Evolutionary conservation across 2,329 filamentous ascomycete genomes (phyloP).

Genomic region (Phialocephala subalpina): DNA sequence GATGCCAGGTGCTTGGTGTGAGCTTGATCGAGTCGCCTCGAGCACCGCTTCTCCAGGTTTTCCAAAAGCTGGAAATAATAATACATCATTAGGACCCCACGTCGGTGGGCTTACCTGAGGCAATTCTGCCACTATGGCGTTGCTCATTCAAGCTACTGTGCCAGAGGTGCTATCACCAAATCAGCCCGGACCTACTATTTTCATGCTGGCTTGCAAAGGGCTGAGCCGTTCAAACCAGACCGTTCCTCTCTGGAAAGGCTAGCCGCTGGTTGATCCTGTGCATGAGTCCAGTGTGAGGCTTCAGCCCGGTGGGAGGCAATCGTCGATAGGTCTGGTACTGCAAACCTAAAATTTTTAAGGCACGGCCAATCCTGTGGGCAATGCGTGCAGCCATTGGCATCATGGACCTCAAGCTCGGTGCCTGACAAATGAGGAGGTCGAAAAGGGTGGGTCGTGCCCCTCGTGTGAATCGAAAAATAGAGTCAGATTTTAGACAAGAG

Average conservation of each 20-base stretch:
- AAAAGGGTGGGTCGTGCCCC: constrained; percentile 7
- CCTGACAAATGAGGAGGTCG: background rate
- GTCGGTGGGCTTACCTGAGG: background rate
- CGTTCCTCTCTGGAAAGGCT: constrained; percentile 15
- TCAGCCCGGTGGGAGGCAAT: constrained; percentile 18
- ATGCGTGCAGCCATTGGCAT: background rate
- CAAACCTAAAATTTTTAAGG: constrained; percentile 11
- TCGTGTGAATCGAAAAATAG: constrained; percentile 25
- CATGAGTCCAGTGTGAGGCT: constrained; percentile 15
- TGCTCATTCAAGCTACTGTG: background rate
- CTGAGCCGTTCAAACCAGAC: constrained; percentile 13
- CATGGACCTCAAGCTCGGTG: background rate
- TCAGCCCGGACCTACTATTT: constrained; percentile 18
- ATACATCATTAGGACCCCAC: background rate
- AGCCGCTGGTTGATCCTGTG: constrained; percentile 24
- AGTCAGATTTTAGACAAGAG: constrained; percentile 24
- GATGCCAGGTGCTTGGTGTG: constrained; percentile 21
- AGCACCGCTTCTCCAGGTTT: constrained; percentile 26
- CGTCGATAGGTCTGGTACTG: constrained; percentile 23
- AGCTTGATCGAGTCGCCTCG: constrained; percentile 21
- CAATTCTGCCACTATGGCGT: background rate
- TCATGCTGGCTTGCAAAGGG: constrained; percentile 2
- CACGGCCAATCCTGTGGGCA: constrained; percentile 19
- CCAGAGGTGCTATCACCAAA: background rate
- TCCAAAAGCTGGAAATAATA: background rate